These are phyloP conservation scores for Pseudogymnoascus sp. DNA, from an alignment of 2,329 filamentous ascomycete species.

Conservation along the genomic window DNA sequence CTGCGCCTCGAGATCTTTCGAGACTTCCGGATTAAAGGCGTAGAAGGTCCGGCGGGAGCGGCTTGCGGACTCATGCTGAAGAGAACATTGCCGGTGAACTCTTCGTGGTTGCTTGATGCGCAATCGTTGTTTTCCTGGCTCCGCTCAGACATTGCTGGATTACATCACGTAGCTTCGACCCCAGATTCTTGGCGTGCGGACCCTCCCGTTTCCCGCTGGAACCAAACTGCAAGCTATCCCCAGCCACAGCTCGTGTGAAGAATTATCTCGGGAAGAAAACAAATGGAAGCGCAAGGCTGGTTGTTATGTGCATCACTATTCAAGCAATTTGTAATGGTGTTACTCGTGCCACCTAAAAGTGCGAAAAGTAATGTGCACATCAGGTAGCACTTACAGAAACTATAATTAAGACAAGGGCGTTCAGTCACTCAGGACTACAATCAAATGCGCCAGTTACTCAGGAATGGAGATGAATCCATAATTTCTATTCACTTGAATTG, in stretches of 20 bases:
- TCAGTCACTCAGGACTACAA: neutral
- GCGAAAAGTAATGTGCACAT: neutral
- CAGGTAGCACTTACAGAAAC: neutral
- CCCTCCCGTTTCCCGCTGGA: neutral
- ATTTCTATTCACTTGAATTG: neutral
- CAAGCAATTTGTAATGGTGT: neutral
- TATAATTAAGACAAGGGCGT: neutral
- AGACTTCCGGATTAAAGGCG: slow-evolving; percentile 18
- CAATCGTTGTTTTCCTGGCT: neutral
- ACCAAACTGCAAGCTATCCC: neutral
- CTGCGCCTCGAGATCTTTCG: slow-evolving; percentile 19
- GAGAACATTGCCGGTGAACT: slow-evolving; percentile 1
- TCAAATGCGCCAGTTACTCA: neutral
- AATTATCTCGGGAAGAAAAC: neutral
- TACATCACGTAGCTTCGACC: slow-evolving; percentile 3
- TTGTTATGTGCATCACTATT: neutral
- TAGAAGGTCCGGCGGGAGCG: slow-evolving; percentile 20
- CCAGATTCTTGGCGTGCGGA: slow-evolving; percentile 2
- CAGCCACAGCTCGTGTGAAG: neutral
- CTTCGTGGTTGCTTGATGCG: neutral
- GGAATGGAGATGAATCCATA: neutral
- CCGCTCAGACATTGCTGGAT: neutral
- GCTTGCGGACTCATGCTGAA: slow-evolving; percentile 25
- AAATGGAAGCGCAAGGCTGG: neutral
- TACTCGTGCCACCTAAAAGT: neutral